Percentiles rank a stretch among this genome's conserved stretches.
These are phyloP conservation scores for Rhodotorula kratochvilovae DNA, from an alignment of 768 basidiomycete genomes.

Conservation along the genomic window DNA sequence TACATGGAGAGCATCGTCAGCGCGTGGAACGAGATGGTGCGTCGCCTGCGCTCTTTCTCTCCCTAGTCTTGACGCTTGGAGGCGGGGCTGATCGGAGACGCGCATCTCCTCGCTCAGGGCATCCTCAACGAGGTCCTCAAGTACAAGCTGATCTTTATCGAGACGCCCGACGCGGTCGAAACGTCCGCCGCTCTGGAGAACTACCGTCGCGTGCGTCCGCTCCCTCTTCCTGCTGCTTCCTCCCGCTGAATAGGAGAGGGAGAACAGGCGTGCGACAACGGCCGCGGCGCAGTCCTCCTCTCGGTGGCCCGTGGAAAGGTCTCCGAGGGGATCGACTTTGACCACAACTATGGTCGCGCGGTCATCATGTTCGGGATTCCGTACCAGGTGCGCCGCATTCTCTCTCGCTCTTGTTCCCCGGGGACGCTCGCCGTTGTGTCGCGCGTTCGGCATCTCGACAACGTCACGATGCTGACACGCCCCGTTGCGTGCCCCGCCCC, in stretches of 20 bases:
- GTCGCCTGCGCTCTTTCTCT: conserved; percentile 42
- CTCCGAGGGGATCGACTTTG: conserved; percentile 99
- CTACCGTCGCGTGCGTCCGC: conserved; percentile 69
- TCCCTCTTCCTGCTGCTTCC: neutral
- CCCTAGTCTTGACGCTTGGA: neutral
- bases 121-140: conserved; percentile 99
- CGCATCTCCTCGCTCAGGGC: conserved; percentile 58
- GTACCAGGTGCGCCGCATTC: conserved; percentile 31
- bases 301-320: conserved; percentile 99
- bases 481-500: no score
- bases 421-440: conserved; percentile 64
- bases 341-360: conserved; percentile 97
- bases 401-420: neutral
- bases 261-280: conserved; percentile 89
- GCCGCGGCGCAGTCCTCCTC: conserved; percentile 88
- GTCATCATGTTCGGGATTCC: conserved; percentile 85
- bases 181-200: conserved; percentile 97
- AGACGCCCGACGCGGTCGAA: conserved; percentile 98
- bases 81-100: no score
- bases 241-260: no score
- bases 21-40: conserved; percentile 99
- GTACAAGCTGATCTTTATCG: conserved; percentile 97
- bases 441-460: no score
- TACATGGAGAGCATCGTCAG: conserved; percentile 99
- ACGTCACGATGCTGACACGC: no score